These are phyloP conservation scores for Lentinula sp. DNA, from an alignment of 768 basidiomycete genomes.

Conservation along the genomic window DNA sequence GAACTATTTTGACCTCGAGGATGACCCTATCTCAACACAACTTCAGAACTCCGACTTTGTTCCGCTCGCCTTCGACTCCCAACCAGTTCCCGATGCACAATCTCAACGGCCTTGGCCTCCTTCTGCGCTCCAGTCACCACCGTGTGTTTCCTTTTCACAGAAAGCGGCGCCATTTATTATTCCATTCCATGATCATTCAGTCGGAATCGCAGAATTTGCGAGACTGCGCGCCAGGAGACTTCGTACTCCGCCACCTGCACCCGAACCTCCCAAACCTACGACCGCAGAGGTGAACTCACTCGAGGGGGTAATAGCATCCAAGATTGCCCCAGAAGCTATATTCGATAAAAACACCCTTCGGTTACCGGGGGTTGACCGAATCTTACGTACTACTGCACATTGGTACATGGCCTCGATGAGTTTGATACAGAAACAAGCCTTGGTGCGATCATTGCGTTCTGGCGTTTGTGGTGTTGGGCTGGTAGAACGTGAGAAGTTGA, in stretches of 20 bases:
- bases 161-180: slow-evolving; percentile 5
- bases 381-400: slow-evolving; percentile 33
- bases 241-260: slow-evolving; percentile 5
- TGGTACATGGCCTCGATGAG: slow-evolving; percentile 67
- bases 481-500: slow-evolving; percentile 57
- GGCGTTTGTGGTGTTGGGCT: slow-evolving; percentile 44
- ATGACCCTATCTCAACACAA: not conserved
- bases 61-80: slow-evolving; percentile 16
- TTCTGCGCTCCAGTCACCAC: not conserved
- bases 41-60: slow-evolving; percentile 11
- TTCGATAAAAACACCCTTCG: slow-evolving; percentile 39
- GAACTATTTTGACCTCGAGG: too few species aligned
- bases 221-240: slow-evolving; percentile 33
- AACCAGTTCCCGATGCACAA: not conserved
- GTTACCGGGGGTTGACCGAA: slow-evolving; percentile 23
- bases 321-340: slow-evolving; percentile 32
- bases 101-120: not conserved
- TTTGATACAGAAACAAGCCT: slow-evolving; percentile 59
- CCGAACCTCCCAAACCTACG: not conserved
- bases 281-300: not conserved
- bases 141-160: not conserved
- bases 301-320: slow-evolving; percentile 7
- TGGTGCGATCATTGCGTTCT: slow-evolving; percentile 47
- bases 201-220: slow-evolving; percentile 32
- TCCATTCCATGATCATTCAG: slow-evolving; percentile 21